Evolutionary conservation across 2,329 filamentous ascomycete species (phyloP), one percentile per base, ranked within the genome.

Genomic region (Exophiala phaeomuriformis): DNA sequence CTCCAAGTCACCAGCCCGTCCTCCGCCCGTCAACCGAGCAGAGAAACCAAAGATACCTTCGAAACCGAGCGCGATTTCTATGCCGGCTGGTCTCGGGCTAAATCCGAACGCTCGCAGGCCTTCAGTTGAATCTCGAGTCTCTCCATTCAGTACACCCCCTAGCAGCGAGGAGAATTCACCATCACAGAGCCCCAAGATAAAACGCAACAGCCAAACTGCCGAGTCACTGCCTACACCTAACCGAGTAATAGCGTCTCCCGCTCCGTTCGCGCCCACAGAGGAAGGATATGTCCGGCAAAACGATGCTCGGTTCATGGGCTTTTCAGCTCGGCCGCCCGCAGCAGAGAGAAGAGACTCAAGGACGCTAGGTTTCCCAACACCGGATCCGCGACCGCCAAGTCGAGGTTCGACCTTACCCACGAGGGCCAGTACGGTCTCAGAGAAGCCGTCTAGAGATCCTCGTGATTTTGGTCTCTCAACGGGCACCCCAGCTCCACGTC

Each of bases 71-170:
- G 31, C 66, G 2, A 64, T 66, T 33, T 64, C 68, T 2, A 57
- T 52, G 42, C 53, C 52, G 3, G 35, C n/a, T 28, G 12, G 37
- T 8, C 52, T 58, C 54, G 56, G 39, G 40, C 54, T 57, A 35
- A 67, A 66, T 8, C 66, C 66, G 35, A 9, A 67, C 60, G 41
- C 58, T 66, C 53, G 62, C 64, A 32, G 66, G 67, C 61, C 57
- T 67, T 60, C 64, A 69, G 64, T 67, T 2, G 75, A 78, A 40
- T 73, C 74, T 32, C 71, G 72, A 47, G 65, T 83, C 0, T 95
- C 91, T 1, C 90, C 91, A 0, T 95, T 96, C 66, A 90, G 77
- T 64, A 95, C 89, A 35, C 90, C 90, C 12, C 89, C 90, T 0
- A 84, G 82, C 61, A 91, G 85, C 65, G 79, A 81, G 3, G 82